A percentile compares a stretch with the other conserved stretches of the same genome.
phyloP scores from a whole-genome alignment of 2,329 filamentous ascomycete species.

The Pochonia chlamydosporia region DNA sequence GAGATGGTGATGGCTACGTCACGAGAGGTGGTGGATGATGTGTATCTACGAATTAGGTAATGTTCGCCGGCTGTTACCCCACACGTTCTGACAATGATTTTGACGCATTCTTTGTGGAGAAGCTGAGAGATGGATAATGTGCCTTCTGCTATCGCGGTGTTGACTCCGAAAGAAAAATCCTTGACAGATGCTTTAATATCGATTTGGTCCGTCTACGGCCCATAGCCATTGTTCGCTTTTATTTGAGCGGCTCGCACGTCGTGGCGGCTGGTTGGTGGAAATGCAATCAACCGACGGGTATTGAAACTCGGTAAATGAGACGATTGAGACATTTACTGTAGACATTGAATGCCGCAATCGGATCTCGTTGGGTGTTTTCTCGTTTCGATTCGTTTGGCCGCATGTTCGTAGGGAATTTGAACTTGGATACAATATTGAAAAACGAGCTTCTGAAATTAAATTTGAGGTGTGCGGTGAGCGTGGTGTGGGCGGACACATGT shows the following conservation, averaged over 20 bases:
- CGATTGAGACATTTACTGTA: not conserved
- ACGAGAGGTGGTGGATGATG: not conserved
- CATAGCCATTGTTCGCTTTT: too few species aligned
- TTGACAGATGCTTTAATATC: not conserved
- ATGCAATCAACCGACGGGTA: not conserved
- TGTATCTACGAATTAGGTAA: not conserved
- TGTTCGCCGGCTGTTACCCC: not conserved
- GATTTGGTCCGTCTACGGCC: too few species aligned
- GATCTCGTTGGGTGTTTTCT: not conserved
- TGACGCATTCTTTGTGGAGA: too few species aligned
- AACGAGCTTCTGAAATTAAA: not conserved
- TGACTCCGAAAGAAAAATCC: too few species aligned
- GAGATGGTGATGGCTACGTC: not conserved
- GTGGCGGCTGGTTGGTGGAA: not conserved
- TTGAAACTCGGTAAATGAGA: not conserved
- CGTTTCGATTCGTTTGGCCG: not conserved
- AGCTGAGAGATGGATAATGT: too few species aligned
- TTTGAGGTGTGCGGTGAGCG: not conserved
- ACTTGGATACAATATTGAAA: not conserved
- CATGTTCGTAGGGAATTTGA: not conserved
- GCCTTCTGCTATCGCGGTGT: too few species aligned
- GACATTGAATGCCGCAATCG: not conserved
- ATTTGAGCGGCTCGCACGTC: not conserved
- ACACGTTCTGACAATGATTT: too few species aligned
- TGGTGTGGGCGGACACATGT: not conserved